Conservation (phyloP, 2,329 filamentous ascomycete genomes). For the Achaetomium macrosporum region DNA sequence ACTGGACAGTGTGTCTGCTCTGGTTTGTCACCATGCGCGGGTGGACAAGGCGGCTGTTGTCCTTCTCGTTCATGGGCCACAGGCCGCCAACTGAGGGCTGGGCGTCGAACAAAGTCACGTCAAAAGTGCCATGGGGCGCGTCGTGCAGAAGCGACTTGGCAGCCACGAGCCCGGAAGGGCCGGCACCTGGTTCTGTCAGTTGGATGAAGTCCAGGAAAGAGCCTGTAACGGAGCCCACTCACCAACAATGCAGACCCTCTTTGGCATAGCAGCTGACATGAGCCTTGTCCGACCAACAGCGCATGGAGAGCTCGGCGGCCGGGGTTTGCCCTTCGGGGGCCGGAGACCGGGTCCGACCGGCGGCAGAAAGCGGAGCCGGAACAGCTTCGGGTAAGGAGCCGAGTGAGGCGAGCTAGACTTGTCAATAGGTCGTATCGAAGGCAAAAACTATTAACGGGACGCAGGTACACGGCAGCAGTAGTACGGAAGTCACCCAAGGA, state of each 20-base stretch:
- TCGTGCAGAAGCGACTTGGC: constrained; percentile 67
- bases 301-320: neutral
- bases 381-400: neutral
- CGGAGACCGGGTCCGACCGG: constrained; percentile 9
- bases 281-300: neutral
- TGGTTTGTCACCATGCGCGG: constrained; percentile 69
- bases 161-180: constrained; percentile 62
- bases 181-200: constrained; percentile 48
- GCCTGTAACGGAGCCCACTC: constrained; percentile 13
- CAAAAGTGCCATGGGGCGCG: constrained; percentile 49
- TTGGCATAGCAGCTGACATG: constrained; percentile 32
- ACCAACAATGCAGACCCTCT: constrained; percentile 50
- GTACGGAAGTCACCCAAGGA: too few relatives aligned
- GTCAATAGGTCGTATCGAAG: too few relatives aligned
- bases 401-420: neutral
- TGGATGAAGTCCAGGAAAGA: neutral
- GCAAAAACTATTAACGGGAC: too few relatives aligned
- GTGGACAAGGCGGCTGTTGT: constrained; percentile 49
- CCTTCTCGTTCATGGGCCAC: constrained; percentile 57
- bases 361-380: constrained; percentile 7
- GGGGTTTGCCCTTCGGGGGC: neutral
- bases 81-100: constrained; percentile 64
- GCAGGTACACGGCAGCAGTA: too few relatives aligned
- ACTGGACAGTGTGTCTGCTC: constrained; percentile 68
- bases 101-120: constrained; percentile 65